Evolutionary conservation across 2,329 filamentous ascomycete genomes (phyloP).

Genomic region (Pseudogymnoascus sp.): DNA sequence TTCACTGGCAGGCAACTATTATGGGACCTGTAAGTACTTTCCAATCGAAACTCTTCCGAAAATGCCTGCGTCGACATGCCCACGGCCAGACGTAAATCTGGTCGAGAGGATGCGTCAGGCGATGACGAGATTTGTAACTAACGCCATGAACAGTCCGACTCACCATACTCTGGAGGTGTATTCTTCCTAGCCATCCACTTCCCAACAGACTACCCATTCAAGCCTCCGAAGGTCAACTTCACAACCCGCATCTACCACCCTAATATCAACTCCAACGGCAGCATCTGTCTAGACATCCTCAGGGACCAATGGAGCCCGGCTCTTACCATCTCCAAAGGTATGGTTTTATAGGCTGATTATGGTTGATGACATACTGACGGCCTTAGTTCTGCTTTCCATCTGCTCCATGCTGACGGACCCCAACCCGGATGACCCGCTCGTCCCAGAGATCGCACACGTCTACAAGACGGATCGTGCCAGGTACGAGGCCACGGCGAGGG

Average conservation of each 20-base stretch:
- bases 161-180: constrained; percentile 94
- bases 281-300: constrained; percentile 96
- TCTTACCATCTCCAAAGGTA: constrained; percentile 97
- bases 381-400: constrained; percentile 85
- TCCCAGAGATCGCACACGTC: constrained; percentile 97
- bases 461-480: constrained; percentile 97
- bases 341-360: constrained; percentile 15
- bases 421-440: constrained; percentile 96
- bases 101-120: not conserved
- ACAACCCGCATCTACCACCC: constrained; percentile 99
- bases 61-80: not conserved
- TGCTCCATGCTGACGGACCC: constrained; percentile 99
- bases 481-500: constrained; percentile 92
- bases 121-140: constrained; percentile 14
- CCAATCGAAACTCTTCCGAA: constrained; percentile 18
- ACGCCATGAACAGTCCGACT: constrained; percentile 60
- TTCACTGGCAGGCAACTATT: constrained; percentile 99
- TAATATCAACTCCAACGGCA: constrained; percentile 99
- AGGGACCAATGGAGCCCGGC: constrained; percentile 99
- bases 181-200: constrained; percentile 99
- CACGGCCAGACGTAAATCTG: not conserved
- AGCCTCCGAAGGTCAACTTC: constrained; percentile 99
- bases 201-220: constrained; percentile 99
- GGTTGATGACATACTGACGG: constrained; percentile 7
- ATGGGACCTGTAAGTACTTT: constrained; percentile 85